phyloP scores from a whole-genome alignment of 1,284 basidiomycete species.

The Pascua sp. region DNA sequence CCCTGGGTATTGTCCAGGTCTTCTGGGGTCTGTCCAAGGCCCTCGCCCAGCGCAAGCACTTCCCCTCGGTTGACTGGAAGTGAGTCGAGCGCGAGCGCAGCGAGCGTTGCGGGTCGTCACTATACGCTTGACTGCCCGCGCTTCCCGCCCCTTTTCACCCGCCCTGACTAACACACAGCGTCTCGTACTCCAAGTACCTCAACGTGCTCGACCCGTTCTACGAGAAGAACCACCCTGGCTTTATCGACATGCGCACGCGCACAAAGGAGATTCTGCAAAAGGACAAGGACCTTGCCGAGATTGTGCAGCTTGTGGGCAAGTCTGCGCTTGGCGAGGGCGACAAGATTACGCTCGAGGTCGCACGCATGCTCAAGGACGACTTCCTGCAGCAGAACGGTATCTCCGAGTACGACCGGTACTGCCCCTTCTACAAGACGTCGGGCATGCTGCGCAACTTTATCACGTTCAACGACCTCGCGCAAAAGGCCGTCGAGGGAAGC shows the following conservation, averaged over 20 bases:
- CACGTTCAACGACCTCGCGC: conserved; percentile 81
- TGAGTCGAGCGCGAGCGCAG: not conserved
- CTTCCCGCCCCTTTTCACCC: too few relatives aligned
- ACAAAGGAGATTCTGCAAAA: conserved; percentile 98
- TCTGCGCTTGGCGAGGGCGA: conserved; percentile 94
- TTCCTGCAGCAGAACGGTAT: conserved; percentile 99
- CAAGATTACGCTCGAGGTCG: conserved; percentile 98
- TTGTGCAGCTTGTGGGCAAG: conserved; percentile 98
- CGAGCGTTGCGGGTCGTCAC: too few relatives aligned
- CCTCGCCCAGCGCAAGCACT: conserved; percentile 87
- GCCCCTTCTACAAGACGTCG: conserved; percentile 97
- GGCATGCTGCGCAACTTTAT: conserved; percentile 96
- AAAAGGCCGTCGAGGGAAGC: conserved; percentile 76
- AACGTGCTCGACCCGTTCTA: conserved; percentile 93
- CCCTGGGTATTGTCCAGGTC: conserved; percentile 97
- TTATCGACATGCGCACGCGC: conserved; percentile 83
- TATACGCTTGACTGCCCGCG: too few relatives aligned
- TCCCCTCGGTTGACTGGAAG: conserved; percentile 99
- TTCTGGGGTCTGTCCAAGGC: conserved; percentile 59
- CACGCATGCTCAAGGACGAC: conserved; percentile 93
- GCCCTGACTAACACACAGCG: conserved; percentile 18
- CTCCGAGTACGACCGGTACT: conserved; percentile 93
- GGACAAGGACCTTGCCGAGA: conserved; percentile 97
- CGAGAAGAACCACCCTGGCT: conserved; percentile 84
- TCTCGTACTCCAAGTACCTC: conserved; percentile 98